These are phyloP conservation scores for Rhizodiscina lignyota DNA, from an alignment of 495 filamentous ascomycete genomes.

Conservation along the genomic window DNA sequence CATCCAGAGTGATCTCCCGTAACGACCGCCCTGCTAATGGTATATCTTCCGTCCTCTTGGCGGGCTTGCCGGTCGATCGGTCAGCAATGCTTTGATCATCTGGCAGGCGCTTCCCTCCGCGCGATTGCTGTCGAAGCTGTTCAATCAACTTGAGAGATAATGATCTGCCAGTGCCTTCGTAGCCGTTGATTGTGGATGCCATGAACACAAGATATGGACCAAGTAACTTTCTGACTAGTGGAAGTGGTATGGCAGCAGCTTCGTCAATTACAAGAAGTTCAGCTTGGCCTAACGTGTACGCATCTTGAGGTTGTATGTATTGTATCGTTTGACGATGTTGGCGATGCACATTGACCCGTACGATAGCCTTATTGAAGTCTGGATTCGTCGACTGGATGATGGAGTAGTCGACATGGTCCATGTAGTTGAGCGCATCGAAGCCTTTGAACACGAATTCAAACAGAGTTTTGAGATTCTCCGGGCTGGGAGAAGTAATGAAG, in stretches of 20 bases:
- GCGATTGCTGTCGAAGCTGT: slow-evolving; percentile 86
- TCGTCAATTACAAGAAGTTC: slow-evolving; percentile 96
- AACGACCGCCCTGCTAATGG: slow-evolving; percentile 59
- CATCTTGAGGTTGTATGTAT: slow-evolving; percentile 92
- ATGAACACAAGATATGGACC: slow-evolving; percentile 99
- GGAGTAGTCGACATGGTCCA: slow-evolving; percentile 91
- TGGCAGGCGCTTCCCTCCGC: slow-evolving; percentile 32
- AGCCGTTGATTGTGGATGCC: slow-evolving; percentile 98
- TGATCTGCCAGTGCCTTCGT: slow-evolving; percentile 92
- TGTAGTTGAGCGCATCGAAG: slow-evolving; percentile 83
- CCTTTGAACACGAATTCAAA: slow-evolving; percentile 99
- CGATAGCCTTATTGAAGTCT: slow-evolving; percentile 97
- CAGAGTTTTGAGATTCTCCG: slow-evolving; percentile 94
- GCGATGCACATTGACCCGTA: slow-evolving; percentile 87
- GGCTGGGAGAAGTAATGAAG: slow-evolving; percentile 96
- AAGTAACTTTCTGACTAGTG: slow-evolving; percentile 82
- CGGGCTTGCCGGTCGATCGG: slow-evolving; percentile 48
- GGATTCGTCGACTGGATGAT: slow-evolving; percentile 98
- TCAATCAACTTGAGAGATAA: slow-evolving; percentile 94
- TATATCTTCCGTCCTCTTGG: slow-evolving; percentile 42
- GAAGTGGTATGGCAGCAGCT: slow-evolving; percentile 89
- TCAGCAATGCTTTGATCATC: slow-evolving; percentile 50
- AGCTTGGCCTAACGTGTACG: slow-evolving; percentile 85
- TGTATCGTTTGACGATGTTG: slow-evolving; percentile 97
- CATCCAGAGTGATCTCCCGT: slow-evolving; percentile 77